Conservation (phyloP, 768 basidiomycete genomes). For the Candolleomyces eurysporus region DNA sequence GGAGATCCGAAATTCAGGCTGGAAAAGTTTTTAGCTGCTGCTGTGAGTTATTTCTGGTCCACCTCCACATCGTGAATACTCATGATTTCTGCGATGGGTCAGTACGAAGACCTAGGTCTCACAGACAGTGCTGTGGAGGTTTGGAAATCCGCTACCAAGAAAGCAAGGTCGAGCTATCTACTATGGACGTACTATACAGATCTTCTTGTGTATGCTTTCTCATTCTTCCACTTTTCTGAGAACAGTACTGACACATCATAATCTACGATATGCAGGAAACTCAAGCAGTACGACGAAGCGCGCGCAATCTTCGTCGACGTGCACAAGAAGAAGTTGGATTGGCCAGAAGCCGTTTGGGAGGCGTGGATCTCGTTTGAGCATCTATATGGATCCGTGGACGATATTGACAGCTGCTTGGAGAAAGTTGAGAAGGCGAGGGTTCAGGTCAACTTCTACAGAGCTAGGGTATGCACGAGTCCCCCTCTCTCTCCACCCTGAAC, state of each 20-base stretch:
- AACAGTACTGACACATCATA: neutral
- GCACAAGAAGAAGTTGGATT: constrained; percentile 76
- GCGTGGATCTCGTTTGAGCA: constrained; percentile 90
- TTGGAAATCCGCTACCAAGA: constrained; percentile 66
- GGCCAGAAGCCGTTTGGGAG: constrained; percentile 94
- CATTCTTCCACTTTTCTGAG: neutral
- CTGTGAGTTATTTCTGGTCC: constrained; percentile 46
- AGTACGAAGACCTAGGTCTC: constrained; percentile 51
- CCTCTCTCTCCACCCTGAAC: constrained; percentile 1
- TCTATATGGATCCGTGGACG: constrained; percentile 68
- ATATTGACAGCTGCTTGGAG: constrained; percentile 60
- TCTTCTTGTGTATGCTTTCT: constrained; percentile 61
- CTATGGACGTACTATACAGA: constrained; percentile 78
- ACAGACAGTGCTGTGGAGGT: constrained; percentile 55
- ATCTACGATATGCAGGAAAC: constrained; percentile 38
- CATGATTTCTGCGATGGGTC: neutral
- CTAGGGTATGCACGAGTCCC: constrained; percentile 48
- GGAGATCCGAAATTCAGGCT: constrained; percentile 79
- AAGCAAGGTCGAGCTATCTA: constrained; percentile 68
- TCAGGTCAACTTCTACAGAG: constrained; percentile 60
- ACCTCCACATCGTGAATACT: neutral
- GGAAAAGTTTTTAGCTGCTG: constrained; percentile 76
- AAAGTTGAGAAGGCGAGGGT: constrained; percentile 64
- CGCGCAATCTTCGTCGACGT: constrained; percentile 67
- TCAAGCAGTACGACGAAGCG: constrained; percentile 54